Percentiles rank a stretch among this genome's conserved stretches.
Evolutionary conservation across 768 basidiomycete species (phyloP).

Genomic region (Phaeolepiota aurea): DNA sequence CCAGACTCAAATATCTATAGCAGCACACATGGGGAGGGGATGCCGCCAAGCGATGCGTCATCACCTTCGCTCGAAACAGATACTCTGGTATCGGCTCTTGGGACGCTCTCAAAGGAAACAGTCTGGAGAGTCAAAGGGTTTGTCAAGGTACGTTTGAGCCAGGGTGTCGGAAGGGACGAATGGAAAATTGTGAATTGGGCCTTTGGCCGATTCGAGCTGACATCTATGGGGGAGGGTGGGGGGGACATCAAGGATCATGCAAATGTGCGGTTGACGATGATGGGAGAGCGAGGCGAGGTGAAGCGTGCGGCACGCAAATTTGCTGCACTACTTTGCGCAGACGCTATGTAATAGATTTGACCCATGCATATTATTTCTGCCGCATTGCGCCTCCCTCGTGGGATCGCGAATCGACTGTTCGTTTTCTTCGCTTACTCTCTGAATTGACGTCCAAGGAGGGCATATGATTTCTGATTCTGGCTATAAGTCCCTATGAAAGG

Average conservation of each 20-base stretch:
- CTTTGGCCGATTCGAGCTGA: conserved; percentile 76
- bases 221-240: too few species aligned
- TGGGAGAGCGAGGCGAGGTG: conserved; percentile 87
- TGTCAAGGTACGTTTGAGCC: conserved; percentile 38
- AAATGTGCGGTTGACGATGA: conserved; percentile 64
- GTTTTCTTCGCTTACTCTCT: too few species aligned
- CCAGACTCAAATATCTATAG: not conserved
- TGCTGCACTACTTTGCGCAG: conserved; percentile 30
- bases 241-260: conserved; percentile 24
- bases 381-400: too few species aligned
- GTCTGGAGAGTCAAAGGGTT: conserved; percentile 88
- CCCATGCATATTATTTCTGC: too few species aligned
- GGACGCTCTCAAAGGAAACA: conserved; percentile 50
- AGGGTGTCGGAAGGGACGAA: conserved; percentile 9
- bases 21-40: too few species aligned
- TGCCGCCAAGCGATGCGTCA: too few species aligned
- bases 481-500: too few species aligned
- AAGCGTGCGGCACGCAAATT: conserved; percentile 47
- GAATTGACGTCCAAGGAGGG: too few species aligned
- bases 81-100: conserved; percentile 38
- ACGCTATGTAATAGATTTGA: not conserved
- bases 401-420: too few species aligned
- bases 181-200: conserved; percentile 82
- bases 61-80: conserved; percentile 13
- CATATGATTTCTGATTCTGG: too few species aligned